These are phyloP conservation scores for Neoboletus subvelutipes DNA, from an alignment of 768 basidiomycete genomes.

Conservation along the genomic window DNA sequence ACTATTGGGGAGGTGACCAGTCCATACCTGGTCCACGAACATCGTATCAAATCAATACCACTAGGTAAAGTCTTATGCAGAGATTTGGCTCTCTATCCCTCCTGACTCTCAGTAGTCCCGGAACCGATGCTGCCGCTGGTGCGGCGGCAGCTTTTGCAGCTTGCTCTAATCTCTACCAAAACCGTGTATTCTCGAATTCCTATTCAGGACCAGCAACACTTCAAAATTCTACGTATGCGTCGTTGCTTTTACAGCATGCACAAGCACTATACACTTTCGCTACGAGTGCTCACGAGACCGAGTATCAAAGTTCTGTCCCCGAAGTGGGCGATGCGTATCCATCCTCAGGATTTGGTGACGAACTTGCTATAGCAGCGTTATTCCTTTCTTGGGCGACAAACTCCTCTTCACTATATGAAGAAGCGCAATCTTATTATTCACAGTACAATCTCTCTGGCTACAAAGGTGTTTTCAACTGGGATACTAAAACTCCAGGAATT, in stretches of 20 bases:
- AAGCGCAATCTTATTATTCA: conserved; percentile 62
- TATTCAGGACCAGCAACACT: conserved; percentile 65
- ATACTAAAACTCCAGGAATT: conserved; percentile 74
- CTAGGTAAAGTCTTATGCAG: conserved; percentile 35
- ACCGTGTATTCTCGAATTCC: conserved; percentile 51
- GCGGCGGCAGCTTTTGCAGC: conserved; percentile 87
- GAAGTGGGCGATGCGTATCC: conserved; percentile 61
- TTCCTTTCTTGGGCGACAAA: conserved; percentile 74
- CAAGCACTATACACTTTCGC: conserved; percentile 75
- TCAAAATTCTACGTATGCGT: conserved; percentile 69
- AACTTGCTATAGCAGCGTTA: conserved; percentile 72
- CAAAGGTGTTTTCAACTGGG: conserved; percentile 83
- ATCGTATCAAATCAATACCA: conserved; percentile 75
- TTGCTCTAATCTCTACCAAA: conserved; percentile 78
- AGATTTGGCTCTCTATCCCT: background rate
- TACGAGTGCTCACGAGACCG: conserved; percentile 56
- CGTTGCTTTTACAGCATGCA: conserved; percentile 70
- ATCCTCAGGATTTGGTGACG: conserved; percentile 72
- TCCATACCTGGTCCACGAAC: conserved; percentile 73
- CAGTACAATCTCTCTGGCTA: conserved; percentile 53
- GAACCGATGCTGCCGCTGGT: conserved; percentile 86
- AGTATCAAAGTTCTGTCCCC: conserved; percentile 73
- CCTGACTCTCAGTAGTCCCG: conserved; percentile 47
- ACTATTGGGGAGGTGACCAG: conserved; percentile 89
- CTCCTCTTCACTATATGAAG: conserved; percentile 53